Evolutionary conservation across 352 stramenopile genomes (phyloP), one percentile per base, ranked within the genome.

Genomic region (Salisapilia sapeloensis): DNA sequence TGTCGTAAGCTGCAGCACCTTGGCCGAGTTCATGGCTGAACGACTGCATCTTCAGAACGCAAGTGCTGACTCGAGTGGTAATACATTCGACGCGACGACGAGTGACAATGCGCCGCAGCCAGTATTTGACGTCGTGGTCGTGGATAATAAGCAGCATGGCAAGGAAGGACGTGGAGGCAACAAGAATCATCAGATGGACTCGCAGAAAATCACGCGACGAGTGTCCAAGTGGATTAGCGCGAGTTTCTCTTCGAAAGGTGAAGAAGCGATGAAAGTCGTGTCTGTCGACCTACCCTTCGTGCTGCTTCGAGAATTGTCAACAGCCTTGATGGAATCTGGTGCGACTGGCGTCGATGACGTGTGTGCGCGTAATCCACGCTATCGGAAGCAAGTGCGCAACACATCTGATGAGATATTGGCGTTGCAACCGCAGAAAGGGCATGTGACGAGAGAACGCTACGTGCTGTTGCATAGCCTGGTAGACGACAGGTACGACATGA

Each of bases 141-240:
- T 90, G 6, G 75, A 87, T 39, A 56, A 56, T 6, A 86, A 85
- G 35, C 44, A 67, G 33, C 50, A 53, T 37, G 41, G 40, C 7
- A 71, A 84, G 37, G 66, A 76, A 13, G 50, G 65, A 27, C 66
- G 66, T 17, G n/a, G n/a, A n/a, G n/a, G n/a, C n/a, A 67, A 83
- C 44, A 70, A 70, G 38, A 55, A 66, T 38, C 60, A 62, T 21
- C 56, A 60, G 29, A 40, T 63, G 34, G 75, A 90, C 39, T 72
- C 42, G n/a, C 60, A 83, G 23, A 82, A 84, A 42, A 64, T 84
- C 28, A 66, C 64, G 23, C 75, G 75, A 2, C 69, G 71, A n/a
- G 75, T 86, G 18, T 83, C 63, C 20, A 90, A 90, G 38, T 90
- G 75, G 75, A 79, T 87, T 36, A 78, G 56, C 2, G 70, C 71